Evolutionary conservation across 805 yeast species (phyloP).

Genomic region (Cyberlindnera amylophila): DNA sequence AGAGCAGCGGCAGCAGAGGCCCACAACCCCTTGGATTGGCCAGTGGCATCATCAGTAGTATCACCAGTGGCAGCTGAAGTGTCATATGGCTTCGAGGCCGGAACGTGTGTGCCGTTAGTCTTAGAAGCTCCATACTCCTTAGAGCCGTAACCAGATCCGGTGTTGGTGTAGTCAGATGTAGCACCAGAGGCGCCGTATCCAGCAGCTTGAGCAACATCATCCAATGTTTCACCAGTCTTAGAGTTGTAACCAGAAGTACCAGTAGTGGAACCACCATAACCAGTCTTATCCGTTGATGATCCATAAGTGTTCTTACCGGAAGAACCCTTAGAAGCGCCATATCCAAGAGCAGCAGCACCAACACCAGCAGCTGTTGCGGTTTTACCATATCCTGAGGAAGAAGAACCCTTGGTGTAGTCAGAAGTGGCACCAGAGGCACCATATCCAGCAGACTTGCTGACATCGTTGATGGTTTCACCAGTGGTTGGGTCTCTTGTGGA

Average conservation of each 20-base stretch:
- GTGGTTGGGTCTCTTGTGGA: background rate
- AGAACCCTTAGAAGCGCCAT: background rate
- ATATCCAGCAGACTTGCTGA: conserved; percentile 9
- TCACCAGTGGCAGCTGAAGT: conserved; percentile 8
- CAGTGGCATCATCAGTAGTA: conserved; percentile 5
- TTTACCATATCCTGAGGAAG: background rate
- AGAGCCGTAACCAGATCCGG: background rate
- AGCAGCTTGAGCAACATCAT: conserved; percentile 13
- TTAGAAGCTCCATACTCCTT: background rate
- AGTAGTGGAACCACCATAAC: background rate
- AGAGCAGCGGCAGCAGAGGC: conserved; percentile 14
- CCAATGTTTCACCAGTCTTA: conserved; percentile 5
- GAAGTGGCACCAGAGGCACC: conserved; percentile 16
- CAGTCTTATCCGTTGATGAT: too few relatives aligned
- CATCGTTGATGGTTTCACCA: conserved; percentile 11
- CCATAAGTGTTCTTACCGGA: background rate
- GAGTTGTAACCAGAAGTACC: background rate
- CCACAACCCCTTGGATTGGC: conserved; percentile 7
- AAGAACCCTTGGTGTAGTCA: background rate
- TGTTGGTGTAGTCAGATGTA: conserved; percentile 3
- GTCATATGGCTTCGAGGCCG: conserved; percentile 6
- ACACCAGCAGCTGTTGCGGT: conserved; percentile 1
- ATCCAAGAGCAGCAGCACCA: conserved; percentile 3
- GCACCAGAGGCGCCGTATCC: conserved; percentile 16
- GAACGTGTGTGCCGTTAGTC: background rate